Evolutionary conservation across 108 stramenopile genomes (phyloP).

Genomic region (Phaeodactylum tricornutum): DNA sequence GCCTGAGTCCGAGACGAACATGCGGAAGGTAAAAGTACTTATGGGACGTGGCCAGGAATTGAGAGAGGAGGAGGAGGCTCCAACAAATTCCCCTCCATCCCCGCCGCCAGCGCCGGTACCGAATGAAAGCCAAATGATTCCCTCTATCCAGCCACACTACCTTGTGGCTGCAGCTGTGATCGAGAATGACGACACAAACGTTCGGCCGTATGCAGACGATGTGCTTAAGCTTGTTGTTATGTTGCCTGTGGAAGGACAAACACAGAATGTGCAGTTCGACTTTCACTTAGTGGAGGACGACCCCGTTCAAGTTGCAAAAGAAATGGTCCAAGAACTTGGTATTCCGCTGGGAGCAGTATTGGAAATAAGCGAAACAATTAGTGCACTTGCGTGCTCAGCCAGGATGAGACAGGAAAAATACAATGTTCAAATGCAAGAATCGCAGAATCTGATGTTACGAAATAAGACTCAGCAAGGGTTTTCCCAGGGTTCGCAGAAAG

Average conservation of each 20-base stretch:
- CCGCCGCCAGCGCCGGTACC: background rate
- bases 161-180: constrained; percentile 57
- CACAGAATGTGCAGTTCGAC: constrained; percentile 74
- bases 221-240: constrained; percentile 67
- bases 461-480: no score
- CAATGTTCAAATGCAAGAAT: constrained; percentile 15
- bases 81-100: background rate
- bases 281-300: constrained; percentile 84
- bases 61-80: constrained; percentile 25
- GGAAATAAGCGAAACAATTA: constrained; percentile 80
- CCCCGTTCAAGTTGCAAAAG: constrained; percentile 76
- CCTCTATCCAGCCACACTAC: constrained; percentile 14
- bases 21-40: constrained; percentile 74
- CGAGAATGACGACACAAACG: constrained; percentile 20
- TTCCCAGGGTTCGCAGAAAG: no score
- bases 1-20: constrained; percentile 82
- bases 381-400: constrained; percentile 64
- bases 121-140: background rate
- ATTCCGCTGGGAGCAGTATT: constrained; percentile 69
- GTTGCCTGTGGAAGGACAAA: constrained; percentile 68
- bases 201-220: constrained; percentile 55
- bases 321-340: constrained; percentile 79
- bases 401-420: constrained; percentile 62
- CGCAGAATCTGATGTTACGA: no score
- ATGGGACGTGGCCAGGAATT: constrained; percentile 77